Evolutionary conservation across 2,329 filamentous ascomycete species (phyloP), one percentile per base, ranked within the genome.

Genomic region (Remersonia thermophila): DNA sequence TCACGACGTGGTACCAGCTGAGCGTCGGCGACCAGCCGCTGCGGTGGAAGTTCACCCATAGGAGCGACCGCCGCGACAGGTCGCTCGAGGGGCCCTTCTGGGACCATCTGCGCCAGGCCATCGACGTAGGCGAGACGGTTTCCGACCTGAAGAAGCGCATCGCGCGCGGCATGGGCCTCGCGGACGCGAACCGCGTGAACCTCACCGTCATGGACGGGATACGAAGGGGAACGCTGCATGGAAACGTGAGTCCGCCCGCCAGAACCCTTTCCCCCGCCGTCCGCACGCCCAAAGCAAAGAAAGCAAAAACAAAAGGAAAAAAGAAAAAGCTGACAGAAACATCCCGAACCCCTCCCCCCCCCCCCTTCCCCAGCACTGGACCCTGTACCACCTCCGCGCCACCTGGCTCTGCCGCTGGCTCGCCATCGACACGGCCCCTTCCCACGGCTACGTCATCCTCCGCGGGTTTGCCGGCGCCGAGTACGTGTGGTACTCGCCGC

Each of bases 321-420:
- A n/a, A n/a, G n/a, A n/a, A n/a, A n/a, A n/a, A n/a, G n/a, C n/a
- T 23, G 20, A 23, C 20, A 23, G 9, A 23, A 23, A 5, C 20
- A 23, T 23, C 20, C 20, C 20, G 5, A 23, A 23, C 20, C 20
- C n/a, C n/a, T n/a, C n/a, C n/a, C n/a, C n/a, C n/a, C n/a, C n/a
- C n/a, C n/a, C n/a, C n/a, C n/a, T n/a, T 23, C 20, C 5, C 20
- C 20, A 23, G 20, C 46, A 43, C 32, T 61, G 58, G 58, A 48
- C 53, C 26, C 40, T 47, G 3, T 39, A 44, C 8, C 50, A 50
- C 16, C 37, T 55, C 20, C 20, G 20, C 27, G 34, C 37, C 15
- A 32, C 35, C 7, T 59, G 56, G 57, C 45, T 57, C 12, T 59
- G 53, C 32, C 51, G 51, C 2, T 47, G 51, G 39, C 38, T 61